phyloP scores from a whole-genome alignment of 164 flowering plant genomes.

The Piper betle region DNA sequence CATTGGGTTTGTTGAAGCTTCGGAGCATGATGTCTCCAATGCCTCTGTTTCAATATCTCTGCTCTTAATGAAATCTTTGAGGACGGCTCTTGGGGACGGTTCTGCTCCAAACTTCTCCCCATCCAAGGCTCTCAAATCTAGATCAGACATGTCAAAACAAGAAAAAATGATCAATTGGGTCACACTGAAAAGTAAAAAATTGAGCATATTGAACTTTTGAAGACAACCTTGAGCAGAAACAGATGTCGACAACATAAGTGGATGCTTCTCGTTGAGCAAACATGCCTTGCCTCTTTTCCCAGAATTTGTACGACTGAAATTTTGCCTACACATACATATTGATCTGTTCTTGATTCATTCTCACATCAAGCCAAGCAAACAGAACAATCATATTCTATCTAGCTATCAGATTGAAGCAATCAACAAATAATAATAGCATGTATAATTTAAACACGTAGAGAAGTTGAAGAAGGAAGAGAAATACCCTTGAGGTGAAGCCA shows the following conservation, averaged over 20 bases:
- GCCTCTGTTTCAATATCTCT: slow-evolving; percentile 16
- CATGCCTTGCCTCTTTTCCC: slow-evolving; percentile 7
- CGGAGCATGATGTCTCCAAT: slow-evolving; percentile 41
- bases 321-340: slow-evolving; percentile 1
- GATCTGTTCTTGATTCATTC: too few relatives aligned
- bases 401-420: too few relatives aligned
- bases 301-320: background rate
- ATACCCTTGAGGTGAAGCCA: too few relatives aligned
- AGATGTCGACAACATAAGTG: slow-evolving; percentile 10
- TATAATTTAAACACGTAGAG: too few relatives aligned
- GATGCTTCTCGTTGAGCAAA: slow-evolving; percentile 2
- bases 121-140: slow-evolving; percentile 12
- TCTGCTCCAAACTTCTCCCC: slow-evolving; percentile 14
- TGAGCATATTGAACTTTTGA: background rate
- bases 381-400: too few relatives aligned
- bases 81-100: slow-evolving; percentile 41
- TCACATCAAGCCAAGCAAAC: too few relatives aligned
- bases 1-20: slow-evolving; percentile 4
- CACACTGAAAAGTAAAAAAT: background rate
- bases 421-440: too few relatives aligned
- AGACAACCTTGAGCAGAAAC: slow-evolving; percentile 25
- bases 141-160: background rate
- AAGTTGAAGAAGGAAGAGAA: too few relatives aligned
- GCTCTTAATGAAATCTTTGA: slow-evolving; percentile 35
- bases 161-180: background rate